These are phyloP conservation scores for Aspergillus bombycis DNA, from an alignment of 2,329 filamentous ascomycete species.

Conservation along the genomic window DNA sequence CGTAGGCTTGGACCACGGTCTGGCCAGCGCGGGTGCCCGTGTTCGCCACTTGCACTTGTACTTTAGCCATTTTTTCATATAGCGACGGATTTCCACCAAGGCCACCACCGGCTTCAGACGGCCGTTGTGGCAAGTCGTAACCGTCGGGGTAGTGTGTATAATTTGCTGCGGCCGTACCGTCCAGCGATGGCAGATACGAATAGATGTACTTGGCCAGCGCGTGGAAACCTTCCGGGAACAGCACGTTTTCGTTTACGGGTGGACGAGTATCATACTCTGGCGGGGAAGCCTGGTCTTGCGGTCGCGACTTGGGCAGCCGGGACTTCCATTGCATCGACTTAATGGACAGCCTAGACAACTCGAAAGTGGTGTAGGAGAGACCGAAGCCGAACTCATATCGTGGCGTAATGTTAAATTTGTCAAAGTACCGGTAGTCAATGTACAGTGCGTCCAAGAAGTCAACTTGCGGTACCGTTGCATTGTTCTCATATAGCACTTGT, in stretches of 20 bases:
- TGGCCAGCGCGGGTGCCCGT: slow-evolving; percentile 51
- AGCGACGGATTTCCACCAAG: slow-evolving; percentile 54
- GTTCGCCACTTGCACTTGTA: slow-evolving; percentile 53
- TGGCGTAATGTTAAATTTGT: slow-evolving; percentile 72
- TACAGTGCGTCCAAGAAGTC: slow-evolving; percentile 82
- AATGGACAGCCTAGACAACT: slow-evolving; percentile 59
- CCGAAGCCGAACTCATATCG: slow-evolving; percentile 87
- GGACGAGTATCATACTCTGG: slow-evolving; percentile 60
- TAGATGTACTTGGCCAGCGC: slow-evolving; percentile 72
- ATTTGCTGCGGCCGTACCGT: slow-evolving; percentile 49
- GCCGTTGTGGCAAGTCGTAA: slow-evolving; percentile 54
- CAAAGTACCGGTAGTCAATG: slow-evolving; percentile 88
- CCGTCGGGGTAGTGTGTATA: slow-evolving; percentile 58
- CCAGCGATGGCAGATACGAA: slow-evolving; percentile 63
- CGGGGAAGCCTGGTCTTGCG: slow-evolving; percentile 46
- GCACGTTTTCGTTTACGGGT: slow-evolving; percentile 58
- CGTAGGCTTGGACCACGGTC: slow-evolving; percentile 63
- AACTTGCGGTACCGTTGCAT: slow-evolving; percentile 74
- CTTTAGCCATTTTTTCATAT: slow-evolving; percentile 53
- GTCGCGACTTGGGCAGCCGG: slow-evolving; percentile 48
- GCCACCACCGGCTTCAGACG: slow-evolving; percentile 69
- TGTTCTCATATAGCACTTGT: slow-evolving; percentile 70
- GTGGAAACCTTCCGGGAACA: slow-evolving; percentile 65
- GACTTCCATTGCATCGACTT: slow-evolving; percentile 53
- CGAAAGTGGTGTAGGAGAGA: slow-evolving; percentile 77